Conservation (phyloP, 2,329 filamentous ascomycete genomes). For the Delphinella strobiligena region DNA sequence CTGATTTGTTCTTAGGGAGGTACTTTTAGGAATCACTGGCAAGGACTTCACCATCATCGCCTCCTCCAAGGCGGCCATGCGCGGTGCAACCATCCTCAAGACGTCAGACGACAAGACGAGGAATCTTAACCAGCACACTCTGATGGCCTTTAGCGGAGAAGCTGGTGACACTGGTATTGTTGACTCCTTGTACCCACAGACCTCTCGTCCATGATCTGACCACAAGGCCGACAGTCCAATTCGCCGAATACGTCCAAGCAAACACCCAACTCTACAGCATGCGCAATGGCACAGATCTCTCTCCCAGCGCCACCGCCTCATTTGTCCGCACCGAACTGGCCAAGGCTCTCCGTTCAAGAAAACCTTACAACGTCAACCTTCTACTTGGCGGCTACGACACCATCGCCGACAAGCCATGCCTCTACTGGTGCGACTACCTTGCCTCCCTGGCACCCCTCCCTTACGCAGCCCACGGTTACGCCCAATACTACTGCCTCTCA, state of each 20-base stretch:
- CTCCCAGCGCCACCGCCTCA: slow-evolving; percentile 75
- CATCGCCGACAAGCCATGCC: slow-evolving; percentile 76
- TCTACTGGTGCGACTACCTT: slow-evolving; percentile 98
- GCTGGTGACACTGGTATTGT: slow-evolving; percentile 78
- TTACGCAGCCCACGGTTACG: slow-evolving; percentile 95
- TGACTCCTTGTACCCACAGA: neutral
- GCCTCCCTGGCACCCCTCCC: slow-evolving; percentile 78
- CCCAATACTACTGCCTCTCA: slow-evolving; percentile 98
- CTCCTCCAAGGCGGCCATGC: slow-evolving; percentile 95
- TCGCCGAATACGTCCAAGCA: slow-evolving; percentile 97
- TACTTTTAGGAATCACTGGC: slow-evolving; percentile 93
- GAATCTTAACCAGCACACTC: slow-evolving; percentile 78
- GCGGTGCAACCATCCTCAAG: slow-evolving; percentile 93
- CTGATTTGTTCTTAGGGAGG: slow-evolving; percentile 61
- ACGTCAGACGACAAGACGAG: slow-evolving; percentile 93
- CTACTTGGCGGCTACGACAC: slow-evolving; percentile 87
- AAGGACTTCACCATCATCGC: slow-evolving; percentile 99
- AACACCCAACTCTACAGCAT: slow-evolving; percentile 97
- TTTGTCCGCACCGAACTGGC: slow-evolving; percentile 94
- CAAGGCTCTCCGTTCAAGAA: slow-evolving; percentile 75
- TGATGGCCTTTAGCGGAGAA: slow-evolving; percentile 93
- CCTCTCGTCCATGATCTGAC: neutral
- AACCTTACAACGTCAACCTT: slow-evolving; percentile 94
- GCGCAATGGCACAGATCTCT: slow-evolving; percentile 90
- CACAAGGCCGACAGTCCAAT: slow-evolving; percentile 58